Conservation (phyloP, 2,329 filamentous ascomycete species). For the Periconia sp. region DNA sequence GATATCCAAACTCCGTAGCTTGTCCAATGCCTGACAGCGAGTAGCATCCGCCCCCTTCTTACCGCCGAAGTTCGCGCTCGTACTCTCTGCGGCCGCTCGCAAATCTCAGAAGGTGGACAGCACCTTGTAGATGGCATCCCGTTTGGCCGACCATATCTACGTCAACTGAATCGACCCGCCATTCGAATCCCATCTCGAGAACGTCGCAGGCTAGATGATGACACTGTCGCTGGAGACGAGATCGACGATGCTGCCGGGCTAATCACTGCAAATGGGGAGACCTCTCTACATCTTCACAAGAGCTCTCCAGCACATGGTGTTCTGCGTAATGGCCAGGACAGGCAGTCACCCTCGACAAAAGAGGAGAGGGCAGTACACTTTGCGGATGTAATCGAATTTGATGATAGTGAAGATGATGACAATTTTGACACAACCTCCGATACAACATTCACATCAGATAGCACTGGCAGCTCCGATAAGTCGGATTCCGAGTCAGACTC, state of each 20-base stretch:
- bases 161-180: conserved; percentile 65
- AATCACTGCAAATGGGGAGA: conserved; percentile 17
- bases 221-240: conserved; percentile 30
- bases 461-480: conserved; percentile 14
- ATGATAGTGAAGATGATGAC: conserved; percentile 33
- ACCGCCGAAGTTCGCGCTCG: conserved; percentile 76
- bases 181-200: conserved; percentile 78
- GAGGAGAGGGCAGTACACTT: conserved; percentile 32
- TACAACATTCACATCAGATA: conserved; percentile 17
- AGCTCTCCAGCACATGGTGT: not conserved
- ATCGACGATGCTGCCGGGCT: conserved; percentile 16
- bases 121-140: conserved; percentile 86
- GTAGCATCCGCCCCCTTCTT: conserved; percentile 78
- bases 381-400: conserved; percentile 17
- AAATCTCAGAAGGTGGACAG: conserved; percentile 78
- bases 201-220: conserved; percentile 52
- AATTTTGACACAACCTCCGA: conserved; percentile 34
- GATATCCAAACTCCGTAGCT: too few species aligned
- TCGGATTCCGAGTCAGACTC: conserved; percentile 19
- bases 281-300: not conserved
- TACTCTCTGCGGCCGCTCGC: conserved; percentile 75
- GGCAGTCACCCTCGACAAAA: conserved; percentile 1
- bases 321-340: not conserved
- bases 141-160: conserved; percentile 77
- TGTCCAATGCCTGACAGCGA: conserved; percentile 9